Percentiles rank a stretch among this genome's conserved stretches.
Conservation (phyloP, 306 rosid genomes). For the Lotus japonicus region DNA sequence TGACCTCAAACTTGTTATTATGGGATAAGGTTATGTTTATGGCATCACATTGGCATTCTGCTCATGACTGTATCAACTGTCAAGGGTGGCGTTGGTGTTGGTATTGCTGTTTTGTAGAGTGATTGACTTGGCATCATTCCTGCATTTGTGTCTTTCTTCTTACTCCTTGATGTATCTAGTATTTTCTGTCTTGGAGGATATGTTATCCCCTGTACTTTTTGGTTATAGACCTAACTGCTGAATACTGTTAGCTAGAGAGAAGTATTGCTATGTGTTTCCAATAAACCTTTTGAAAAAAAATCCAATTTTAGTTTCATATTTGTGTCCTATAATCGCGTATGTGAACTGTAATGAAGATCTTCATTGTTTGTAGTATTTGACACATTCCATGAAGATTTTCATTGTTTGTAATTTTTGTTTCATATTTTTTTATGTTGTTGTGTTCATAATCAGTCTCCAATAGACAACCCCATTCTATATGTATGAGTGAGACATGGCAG, state of each 20-base stretch:
- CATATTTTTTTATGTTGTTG: no score
- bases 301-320: background rate
- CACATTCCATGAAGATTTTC: background rate
- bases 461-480: slow-evolving; percentile 1
- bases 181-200: background rate
- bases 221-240: background rate
- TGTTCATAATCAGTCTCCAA: background rate
- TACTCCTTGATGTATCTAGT: background rate
- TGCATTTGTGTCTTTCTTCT: background rate
- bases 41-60: background rate
- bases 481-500: background rate
- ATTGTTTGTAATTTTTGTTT: no score
- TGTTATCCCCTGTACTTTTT: background rate
- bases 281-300: background rate
- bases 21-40: background rate
- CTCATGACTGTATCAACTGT: background rate
- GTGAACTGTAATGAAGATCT: background rate
- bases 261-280: background rate
- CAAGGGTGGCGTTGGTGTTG: no score
- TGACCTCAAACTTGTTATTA: background rate
- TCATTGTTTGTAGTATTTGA: background rate
- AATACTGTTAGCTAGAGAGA: background rate
- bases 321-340: background rate
- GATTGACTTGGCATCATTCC: background rate
- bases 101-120: background rate